A percentile compares a stretch with the other conserved stretches of the same genome.
Evolutionary conservation across 371 early-diverging fungal genomes (phyloP).

Genomic region (Syncephalis plumigaleata): DNA sequence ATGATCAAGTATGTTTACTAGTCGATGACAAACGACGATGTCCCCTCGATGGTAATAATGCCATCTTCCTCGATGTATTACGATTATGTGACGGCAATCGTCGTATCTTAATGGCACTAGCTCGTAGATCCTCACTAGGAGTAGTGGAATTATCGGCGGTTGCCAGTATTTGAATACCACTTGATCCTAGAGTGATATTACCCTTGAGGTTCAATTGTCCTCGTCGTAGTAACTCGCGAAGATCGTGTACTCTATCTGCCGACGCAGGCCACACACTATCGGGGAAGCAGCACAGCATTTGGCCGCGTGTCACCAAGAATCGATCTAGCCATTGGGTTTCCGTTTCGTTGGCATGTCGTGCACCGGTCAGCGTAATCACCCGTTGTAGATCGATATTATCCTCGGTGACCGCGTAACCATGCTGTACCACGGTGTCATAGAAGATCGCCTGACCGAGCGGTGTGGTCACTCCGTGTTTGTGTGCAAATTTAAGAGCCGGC

Average conservation of each 20-base stretch:
- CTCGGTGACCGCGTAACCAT: slow-evolving; percentile 24
- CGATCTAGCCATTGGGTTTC: slow-evolving; percentile 19
- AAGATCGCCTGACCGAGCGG: slow-evolving; percentile 27
- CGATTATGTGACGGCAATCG: too few relatives aligned
- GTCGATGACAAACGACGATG: too few relatives aligned
- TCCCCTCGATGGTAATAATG: too few relatives aligned
- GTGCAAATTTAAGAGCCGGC: slow-evolving; percentile 23
- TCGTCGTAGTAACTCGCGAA: not conserved
- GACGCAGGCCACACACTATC: slow-evolving; percentile 18
- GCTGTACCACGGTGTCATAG: slow-evolving; percentile 30
- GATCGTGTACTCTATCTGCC: not conserved
- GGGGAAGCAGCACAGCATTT: slow-evolving; percentile 23
- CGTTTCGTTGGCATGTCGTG: slow-evolving; percentile 7
- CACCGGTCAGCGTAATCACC: slow-evolving; percentile 21
- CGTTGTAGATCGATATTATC: slow-evolving; percentile 17
- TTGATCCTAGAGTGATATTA: too few relatives aligned
- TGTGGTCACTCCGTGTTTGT: slow-evolving; percentile 15
- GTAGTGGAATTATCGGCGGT: too few relatives aligned
- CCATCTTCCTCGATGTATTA: too few relatives aligned
- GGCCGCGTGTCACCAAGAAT: slow-evolving; percentile 20
- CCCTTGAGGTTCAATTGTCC: too few relatives aligned
- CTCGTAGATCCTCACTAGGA: too few relatives aligned
- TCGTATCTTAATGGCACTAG: too few relatives aligned
- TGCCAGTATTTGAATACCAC: too few relatives aligned
- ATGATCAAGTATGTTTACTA: too few relatives aligned